Evolutionary conservation across 495 filamentous ascomycete genomes (phyloP).

Genomic region (Glonium stellatum): DNA sequence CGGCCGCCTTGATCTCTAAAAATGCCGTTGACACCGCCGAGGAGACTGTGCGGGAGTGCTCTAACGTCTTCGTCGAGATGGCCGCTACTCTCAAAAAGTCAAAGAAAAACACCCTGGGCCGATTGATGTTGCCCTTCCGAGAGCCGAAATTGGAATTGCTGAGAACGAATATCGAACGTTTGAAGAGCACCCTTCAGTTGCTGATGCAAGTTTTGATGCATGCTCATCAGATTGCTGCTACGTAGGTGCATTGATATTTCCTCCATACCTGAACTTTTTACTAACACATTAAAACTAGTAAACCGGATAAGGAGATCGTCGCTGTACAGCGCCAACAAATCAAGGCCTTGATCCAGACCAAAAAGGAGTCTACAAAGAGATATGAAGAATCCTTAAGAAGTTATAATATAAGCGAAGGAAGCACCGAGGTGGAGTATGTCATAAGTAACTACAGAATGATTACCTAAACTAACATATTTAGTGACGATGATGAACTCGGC

Average conservation of each 20-base stretch:
- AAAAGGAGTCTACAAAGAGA: constrained; percentile 19
- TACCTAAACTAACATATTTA: background rate
- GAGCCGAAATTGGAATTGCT: constrained; percentile 27
- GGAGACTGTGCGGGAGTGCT: constrained; percentile 26
- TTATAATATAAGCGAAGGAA: constrained; percentile 13
- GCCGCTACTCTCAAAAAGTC: constrained; percentile 19
- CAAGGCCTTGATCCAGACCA: constrained; percentile 16
- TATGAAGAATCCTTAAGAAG: constrained; percentile 23
- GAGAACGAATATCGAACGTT: constrained; percentile 22
- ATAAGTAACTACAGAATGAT: background rate
- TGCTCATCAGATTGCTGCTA: constrained; percentile 20
- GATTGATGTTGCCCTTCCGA: constrained; percentile 22
- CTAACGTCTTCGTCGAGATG: constrained; percentile 21
- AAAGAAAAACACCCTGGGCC: constrained; percentile 17
- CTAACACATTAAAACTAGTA: constrained; percentile 2
- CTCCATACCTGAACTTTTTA: too few species aligned
- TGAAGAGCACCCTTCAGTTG: constrained; percentile 28
- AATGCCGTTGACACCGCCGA: constrained; percentile 26
- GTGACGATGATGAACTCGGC: background rate
- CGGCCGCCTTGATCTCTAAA: constrained; percentile 15
- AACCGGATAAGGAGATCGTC: constrained; percentile 18
- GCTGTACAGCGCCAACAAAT: constrained; percentile 22
- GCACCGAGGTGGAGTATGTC: constrained; percentile 3
- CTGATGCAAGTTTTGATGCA: constrained; percentile 28
- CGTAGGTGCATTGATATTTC: constrained; percentile 14